Conservation (phyloP, 805 yeast species). For the Spathaspora passalidarum region DNA sequence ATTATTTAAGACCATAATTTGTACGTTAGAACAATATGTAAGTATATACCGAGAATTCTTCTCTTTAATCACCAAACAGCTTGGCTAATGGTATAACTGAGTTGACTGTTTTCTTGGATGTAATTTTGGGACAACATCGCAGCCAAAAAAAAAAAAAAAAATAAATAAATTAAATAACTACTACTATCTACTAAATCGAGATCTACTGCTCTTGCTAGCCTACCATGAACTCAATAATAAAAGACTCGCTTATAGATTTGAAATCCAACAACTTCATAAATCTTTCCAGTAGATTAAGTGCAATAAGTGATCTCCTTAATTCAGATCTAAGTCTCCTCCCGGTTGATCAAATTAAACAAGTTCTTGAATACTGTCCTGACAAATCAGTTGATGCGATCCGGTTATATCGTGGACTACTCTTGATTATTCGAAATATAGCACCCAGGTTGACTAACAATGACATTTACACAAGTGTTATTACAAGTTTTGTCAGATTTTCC, state of each 20-base stretch:
- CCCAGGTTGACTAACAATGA: not conserved
- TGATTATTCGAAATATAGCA: slow-evolving; percentile 7
- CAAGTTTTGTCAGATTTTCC: slow-evolving; percentile 2
- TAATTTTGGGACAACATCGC: no score
- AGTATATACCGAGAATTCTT: no score
- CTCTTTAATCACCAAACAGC: no score
- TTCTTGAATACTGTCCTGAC: not conserved
- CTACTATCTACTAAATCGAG: no score
- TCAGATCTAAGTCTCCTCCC: not conserved
- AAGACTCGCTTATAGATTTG: not conserved
- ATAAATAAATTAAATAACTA: no score
- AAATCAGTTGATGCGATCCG: slow-evolving; percentile 1
- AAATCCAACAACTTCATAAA: not conserved
- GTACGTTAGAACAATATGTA: no score
- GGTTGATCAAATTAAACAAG: not conserved
- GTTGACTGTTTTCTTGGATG: no score
- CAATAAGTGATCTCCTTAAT: not conserved
- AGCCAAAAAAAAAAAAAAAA: no score
- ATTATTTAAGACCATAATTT: no score
- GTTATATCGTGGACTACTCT: slow-evolving; percentile 7
- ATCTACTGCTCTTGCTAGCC: no score
- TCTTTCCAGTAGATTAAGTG: not conserved
- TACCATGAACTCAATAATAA: not conserved
- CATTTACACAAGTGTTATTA: not conserved
- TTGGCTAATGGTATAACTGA: no score